phyloP scores from a whole-genome alignment of 2,329 filamentous ascomycete genomes.

The Diaporthe vexans region DNA sequence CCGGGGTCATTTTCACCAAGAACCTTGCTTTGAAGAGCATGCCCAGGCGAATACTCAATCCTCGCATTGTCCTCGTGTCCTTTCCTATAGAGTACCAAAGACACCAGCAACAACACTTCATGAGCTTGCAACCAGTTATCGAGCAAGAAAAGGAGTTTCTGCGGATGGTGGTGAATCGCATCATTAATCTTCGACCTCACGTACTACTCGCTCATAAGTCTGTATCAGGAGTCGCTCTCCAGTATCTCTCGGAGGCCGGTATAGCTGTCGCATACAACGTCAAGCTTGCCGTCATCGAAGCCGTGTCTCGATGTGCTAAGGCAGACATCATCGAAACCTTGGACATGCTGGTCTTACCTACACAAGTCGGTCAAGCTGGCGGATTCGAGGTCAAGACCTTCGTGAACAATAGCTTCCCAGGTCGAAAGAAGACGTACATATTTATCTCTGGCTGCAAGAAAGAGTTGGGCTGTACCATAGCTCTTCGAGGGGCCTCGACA shows the following conservation, averaged over 20 bases:
- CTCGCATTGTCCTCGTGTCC: constrained; percentile 91
- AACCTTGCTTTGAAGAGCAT: constrained; percentile 97
- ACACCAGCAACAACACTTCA: constrained; percentile 90
- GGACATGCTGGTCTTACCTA: constrained; percentile 87
- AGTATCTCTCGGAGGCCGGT: constrained; percentile 87
- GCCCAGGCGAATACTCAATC: constrained; percentile 86
- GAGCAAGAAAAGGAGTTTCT: constrained; percentile 96
- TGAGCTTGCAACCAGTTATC: constrained; percentile 97
- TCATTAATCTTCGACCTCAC: constrained; percentile 86
- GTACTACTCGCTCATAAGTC: constrained; percentile 93
- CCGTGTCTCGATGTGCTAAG: constrained; percentile 91
- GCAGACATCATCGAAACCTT: constrained; percentile 94
- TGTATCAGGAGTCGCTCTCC: constrained; percentile 90
- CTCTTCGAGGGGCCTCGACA: constrained; percentile 84
- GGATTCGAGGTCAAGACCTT: constrained; percentile 97
- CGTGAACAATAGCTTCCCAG: constrained; percentile 80
- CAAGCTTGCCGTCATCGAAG: constrained; percentile 94
- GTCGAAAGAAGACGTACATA: constrained; percentile 93
- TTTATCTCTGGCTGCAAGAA: constrained; percentile 92
- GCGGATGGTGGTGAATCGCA: constrained; percentile 90
- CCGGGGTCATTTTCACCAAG: constrained; percentile 96
- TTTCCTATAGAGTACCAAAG: constrained; percentile 97
- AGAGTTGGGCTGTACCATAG: constrained; percentile 94
- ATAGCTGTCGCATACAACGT: constrained; percentile 97
- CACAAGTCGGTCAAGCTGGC: constrained; percentile 83